A percentile compares a stretch with the other conserved stretches of the same genome.
phyloP scores from a whole-genome alignment of 1,139 yeast species.

The Candida pseudoviswanathii region DNA sequence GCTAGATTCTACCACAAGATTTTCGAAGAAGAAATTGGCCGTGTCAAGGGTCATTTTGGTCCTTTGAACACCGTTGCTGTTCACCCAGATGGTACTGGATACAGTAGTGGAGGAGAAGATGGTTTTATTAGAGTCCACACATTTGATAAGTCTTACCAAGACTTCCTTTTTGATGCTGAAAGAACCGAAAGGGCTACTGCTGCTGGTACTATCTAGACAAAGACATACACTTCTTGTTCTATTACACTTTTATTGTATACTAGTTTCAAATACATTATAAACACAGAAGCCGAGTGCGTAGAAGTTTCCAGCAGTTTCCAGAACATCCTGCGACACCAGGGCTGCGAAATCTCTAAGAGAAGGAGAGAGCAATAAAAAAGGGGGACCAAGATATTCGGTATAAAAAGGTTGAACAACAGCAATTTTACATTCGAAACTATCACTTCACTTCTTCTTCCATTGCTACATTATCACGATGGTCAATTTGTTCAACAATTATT shows the following conservation, averaged over 20 bases:
- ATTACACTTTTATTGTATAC: background rate
- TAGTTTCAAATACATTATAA: background rate
- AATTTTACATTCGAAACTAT: background rate
- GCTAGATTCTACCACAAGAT: constrained; percentile 95
- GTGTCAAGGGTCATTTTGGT: constrained; percentile 98
- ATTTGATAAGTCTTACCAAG: constrained; percentile 89
- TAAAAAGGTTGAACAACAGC: background rate
- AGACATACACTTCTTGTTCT: background rate
- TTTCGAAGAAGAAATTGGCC: constrained; percentile 93
- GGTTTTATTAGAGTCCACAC: constrained; percentile 94
- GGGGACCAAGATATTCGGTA: background rate
- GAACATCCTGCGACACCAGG: background rate
- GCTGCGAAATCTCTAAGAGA: background rate
- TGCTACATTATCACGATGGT: background rate
- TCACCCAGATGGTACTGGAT: constrained; percentile 92
- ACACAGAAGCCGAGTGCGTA: background rate
- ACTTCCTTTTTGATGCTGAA: constrained; percentile 90
- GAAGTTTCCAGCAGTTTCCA: constrained; percentile 1
- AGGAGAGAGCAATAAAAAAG: background rate
- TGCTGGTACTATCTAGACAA: constrained; percentile 24
- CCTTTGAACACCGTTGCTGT: constrained; percentile 93
- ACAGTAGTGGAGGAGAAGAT: constrained; percentile 98
- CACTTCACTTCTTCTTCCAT: background rate
- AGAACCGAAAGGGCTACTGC: constrained; percentile 64
- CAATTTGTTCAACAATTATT: constrained; percentile 1